A percentile compares a stretch with the other conserved stretches of the same genome.
Conservation (phyloP, 495 filamentous ascomycete genomes). For the Chaetomium cochliodes region DNA sequence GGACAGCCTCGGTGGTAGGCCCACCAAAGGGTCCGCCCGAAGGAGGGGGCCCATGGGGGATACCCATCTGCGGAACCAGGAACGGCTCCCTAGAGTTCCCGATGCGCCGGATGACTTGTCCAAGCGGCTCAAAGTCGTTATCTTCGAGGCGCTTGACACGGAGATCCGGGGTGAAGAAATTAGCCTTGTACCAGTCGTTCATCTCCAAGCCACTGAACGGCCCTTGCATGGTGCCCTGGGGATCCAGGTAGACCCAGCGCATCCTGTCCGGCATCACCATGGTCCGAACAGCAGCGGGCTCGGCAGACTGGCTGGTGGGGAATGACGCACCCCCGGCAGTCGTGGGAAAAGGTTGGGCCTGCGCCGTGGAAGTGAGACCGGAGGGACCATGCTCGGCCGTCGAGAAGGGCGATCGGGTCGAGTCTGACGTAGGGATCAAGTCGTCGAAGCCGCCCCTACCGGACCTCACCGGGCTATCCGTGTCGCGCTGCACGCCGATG, state of each 20-base stretch:
- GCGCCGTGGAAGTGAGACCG: constrained; percentile 38
- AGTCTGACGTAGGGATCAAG: constrained; percentile 44
- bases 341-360: constrained; percentile 33
- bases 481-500: constrained; percentile 52
- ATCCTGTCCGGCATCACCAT: constrained; percentile 99
- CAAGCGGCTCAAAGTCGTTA: constrained; percentile 90
- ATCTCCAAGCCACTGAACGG: constrained; percentile 96
- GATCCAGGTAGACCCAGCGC: constrained; percentile 97
- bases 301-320: constrained; percentile 40
- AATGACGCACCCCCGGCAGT: constrained; percentile 40
- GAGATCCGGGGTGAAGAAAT: constrained; percentile 92
- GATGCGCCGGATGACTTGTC: constrained; percentile 90
- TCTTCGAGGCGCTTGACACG: constrained; percentile 94
- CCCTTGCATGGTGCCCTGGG: constrained; percentile 85
- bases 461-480: constrained; percentile 61
- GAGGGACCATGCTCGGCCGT: constrained; percentile 36
- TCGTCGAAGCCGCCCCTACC: constrained; percentile 59
- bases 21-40: constrained; percentile 48
- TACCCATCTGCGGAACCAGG: constrained; percentile 92
- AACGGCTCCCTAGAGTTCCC: constrained; percentile 97
- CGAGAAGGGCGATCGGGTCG: constrained; percentile 37
- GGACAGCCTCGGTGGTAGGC: constrained; percentile 66
- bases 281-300: constrained; percentile 69
- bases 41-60: constrained; percentile 74
- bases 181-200: constrained; percentile 99